Evolutionary conservation across 2,329 filamentous ascomycete species (phyloP).

Genomic region (Pyrenochaeta sp.): DNA sequence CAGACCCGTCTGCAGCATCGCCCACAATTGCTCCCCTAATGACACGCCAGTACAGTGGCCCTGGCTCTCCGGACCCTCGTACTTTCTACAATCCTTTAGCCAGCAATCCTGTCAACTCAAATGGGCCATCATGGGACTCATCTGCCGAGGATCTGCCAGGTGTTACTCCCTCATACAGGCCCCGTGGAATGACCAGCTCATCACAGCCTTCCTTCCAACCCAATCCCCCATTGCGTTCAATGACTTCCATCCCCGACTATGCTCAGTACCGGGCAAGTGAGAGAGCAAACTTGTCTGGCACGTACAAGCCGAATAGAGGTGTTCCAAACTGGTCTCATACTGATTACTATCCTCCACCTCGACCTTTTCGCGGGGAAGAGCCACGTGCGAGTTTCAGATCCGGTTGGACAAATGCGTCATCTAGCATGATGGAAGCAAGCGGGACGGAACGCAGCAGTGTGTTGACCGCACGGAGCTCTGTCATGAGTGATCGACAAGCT

Average conservation of each 20-base stretch:
- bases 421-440: constrained; percentile 64
- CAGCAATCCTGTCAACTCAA: constrained; percentile 44
- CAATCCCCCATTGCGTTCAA: constrained; percentile 39
- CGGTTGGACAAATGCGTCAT: constrained; percentile 65
- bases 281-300: constrained; percentile 42
- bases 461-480: constrained; percentile 79
- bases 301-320: constrained; percentile 47
- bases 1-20: constrained; percentile 31
- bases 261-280: constrained; percentile 37
- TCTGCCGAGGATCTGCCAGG: constrained; percentile 31
- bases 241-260: constrained; percentile 51
- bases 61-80: constrained; percentile 41
- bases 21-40: constrained; percentile 35
- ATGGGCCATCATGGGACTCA: constrained; percentile 32
- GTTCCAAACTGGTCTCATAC: constrained; percentile 47
- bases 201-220: constrained; percentile 36
- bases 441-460: constrained; percentile 86
- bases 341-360: constrained; percentile 38
- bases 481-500: constrained; percentile 61
- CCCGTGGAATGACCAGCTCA: constrained; percentile 45
- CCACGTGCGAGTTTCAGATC: constrained; percentile 68
- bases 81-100: constrained; percentile 45
- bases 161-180: constrained; percentile 23
- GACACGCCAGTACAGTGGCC: constrained; percentile 35
- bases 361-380: constrained; percentile 49